phyloP scores from a whole-genome alignment of 2,329 filamentous ascomycete species.

The Chrysoporthe cubensis region DNA sequence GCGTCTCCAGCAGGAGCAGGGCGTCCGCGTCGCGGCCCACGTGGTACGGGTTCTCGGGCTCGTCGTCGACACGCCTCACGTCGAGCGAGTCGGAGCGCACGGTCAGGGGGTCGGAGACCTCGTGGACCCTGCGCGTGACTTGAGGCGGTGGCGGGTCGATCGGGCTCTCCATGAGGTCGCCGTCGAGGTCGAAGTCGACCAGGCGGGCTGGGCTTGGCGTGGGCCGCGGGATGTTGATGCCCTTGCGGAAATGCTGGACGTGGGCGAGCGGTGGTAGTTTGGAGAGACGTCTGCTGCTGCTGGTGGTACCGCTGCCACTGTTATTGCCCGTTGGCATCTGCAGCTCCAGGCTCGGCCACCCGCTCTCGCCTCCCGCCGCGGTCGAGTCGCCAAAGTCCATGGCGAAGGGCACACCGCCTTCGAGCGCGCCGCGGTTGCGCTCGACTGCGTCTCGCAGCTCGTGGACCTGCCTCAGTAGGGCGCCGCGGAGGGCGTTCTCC shows the following conservation, averaged over 20 bases:
- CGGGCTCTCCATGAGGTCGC: conserved; percentile 30
- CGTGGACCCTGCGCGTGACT: conserved; percentile 20
- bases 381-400: conserved; percentile 35
- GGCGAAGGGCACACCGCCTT: conserved; percentile 33
- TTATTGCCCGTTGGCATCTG: conserved; percentile 26
- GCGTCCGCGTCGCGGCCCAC: conserved; percentile 21
- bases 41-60: conserved; percentile 22
- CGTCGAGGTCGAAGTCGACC: conserved; percentile 34
- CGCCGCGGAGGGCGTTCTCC: conserved; percentile 29
- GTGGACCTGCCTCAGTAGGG: conserved; percentile 28
- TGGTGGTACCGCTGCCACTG: neutral
- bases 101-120: conserved; percentile 9
- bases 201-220: conserved; percentile 24
- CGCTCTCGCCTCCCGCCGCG: conserved; percentile 30
- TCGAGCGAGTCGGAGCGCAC: conserved; percentile 20
- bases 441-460: conserved; percentile 33
- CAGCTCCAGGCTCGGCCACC: conserved; percentile 35
- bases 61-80: conserved; percentile 2
- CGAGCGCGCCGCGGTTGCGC: conserved; percentile 35
- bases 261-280: conserved; percentile 27
- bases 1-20: conserved; percentile 23
- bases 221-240: conserved; percentile 23
- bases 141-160: conserved; percentile 17
- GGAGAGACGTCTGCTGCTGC: conserved; percentile 9
- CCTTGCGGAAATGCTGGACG: conserved; percentile 27